Percentiles rank a stretch among this genome's conserved stretches.
Evolutionary conservation across 164 flowering plant genomes (phyloP).

Genomic region (Protea cynaroides): DNA sequence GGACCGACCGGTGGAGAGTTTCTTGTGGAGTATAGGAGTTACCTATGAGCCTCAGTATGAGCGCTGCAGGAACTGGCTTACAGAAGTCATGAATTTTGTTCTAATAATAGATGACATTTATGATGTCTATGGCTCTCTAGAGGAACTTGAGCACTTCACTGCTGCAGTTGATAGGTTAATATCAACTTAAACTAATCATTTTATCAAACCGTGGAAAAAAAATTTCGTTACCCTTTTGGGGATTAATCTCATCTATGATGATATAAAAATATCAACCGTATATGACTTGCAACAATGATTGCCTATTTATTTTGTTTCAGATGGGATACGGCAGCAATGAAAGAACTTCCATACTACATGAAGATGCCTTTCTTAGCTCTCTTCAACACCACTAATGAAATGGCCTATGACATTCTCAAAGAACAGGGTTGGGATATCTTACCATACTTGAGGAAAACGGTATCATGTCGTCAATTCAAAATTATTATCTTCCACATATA

Average conservation of each 20-base stretch:
- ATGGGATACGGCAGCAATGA: constrained; percentile 39
- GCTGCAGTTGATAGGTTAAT: constrained; percentile 27
- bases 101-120: constrained; percentile 37
- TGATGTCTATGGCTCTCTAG: constrained; percentile 34
- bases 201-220: too few species aligned
- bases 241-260: too few species aligned
- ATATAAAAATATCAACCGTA: too few species aligned
- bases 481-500: neutral
- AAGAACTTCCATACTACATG: constrained; percentile 44
- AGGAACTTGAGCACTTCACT: constrained; percentile 39
- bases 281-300: neutral
- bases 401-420: constrained; percentile 24
- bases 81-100: constrained; percentile 28
- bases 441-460: constrained; percentile 33
- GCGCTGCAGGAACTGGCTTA: constrained; percentile 22
- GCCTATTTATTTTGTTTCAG: constrained; percentile 16
- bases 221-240: too few species aligned
- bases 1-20: constrained; percentile 38
- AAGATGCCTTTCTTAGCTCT: constrained; percentile 38
- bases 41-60: constrained; percentile 19
- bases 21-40: constrained; percentile 35
- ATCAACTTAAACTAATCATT: neutral
- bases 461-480: constrained; percentile 6
- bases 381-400: constrained; percentile 24
- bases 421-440: constrained; percentile 23